These are phyloP conservation scores for Neocucurbitaria cava DNA, from an alignment of 2,329 filamentous ascomycete species.

Conservation along the genomic window DNA sequence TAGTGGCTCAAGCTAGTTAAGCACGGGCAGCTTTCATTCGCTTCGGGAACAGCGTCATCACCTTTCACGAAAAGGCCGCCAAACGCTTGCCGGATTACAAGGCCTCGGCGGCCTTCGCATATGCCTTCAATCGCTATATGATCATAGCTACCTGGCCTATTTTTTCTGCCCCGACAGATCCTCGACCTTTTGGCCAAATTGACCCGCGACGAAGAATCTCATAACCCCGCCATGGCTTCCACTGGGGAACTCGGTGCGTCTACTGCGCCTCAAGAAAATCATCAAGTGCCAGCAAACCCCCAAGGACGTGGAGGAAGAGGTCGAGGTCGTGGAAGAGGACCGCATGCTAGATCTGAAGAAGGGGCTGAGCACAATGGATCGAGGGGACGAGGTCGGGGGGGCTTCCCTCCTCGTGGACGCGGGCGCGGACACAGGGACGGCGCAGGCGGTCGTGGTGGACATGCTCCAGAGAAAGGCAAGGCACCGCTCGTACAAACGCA, in stretches of 20 bases:
- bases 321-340: slow-evolving; percentile 40
- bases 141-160: background rate
- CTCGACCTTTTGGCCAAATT: slow-evolving; percentile 2
- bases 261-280: slow-evolving; percentile 27
- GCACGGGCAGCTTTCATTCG: slow-evolving; percentile 32
- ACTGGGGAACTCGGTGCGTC: slow-evolving; percentile 22
- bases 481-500: slow-evolving; percentile 19
- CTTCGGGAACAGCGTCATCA: slow-evolving; percentile 34
- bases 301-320: slow-evolving; percentile 39
- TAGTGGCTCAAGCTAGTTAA: slow-evolving; percentile 23
- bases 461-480: slow-evolving; percentile 38
- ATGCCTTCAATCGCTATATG: background rate
- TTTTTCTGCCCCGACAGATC: slow-evolving; percentile 1
- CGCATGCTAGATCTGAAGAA: slow-evolving; percentile 24
- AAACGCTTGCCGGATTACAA: slow-evolving; percentile 23
- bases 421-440: slow-evolving; percentile 43
- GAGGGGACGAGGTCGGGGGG: slow-evolving; percentile 46
- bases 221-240: slow-evolving; percentile 45
- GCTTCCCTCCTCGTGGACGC: slow-evolving; percentile 40
- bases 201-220: background rate
- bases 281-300: slow-evolving; percentile 34
- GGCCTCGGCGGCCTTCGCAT: slow-evolving; percentile 22
- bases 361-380: slow-evolving; percentile 23
- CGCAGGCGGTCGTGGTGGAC: slow-evolving; percentile 34
- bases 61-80: slow-evolving; percentile 24